Percentiles rank a stretch among this genome's conserved stretches.
These are phyloP conservation scores for Typha latifolia DNA, from an alignment of 176 grass and related monocot species.

Conservation along the genomic window DNA sequence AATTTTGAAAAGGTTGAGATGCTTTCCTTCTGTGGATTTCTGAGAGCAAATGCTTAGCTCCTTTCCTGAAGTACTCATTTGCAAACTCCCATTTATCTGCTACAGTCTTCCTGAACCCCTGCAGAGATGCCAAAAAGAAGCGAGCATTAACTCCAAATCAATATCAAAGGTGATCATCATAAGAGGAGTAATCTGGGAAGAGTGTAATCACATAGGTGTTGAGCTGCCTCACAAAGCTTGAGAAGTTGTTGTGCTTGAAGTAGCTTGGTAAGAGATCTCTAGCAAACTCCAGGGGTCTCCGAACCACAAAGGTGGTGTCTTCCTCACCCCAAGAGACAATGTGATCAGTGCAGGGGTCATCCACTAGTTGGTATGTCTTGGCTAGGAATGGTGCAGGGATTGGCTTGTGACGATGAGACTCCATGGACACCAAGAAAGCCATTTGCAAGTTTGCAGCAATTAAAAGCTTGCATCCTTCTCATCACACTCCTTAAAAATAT, in stretches of 20 bases:
- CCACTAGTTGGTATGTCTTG: conserved; percentile 96
- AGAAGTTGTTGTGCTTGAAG: conserved; percentile 99
- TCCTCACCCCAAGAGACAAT: conserved; percentile 94
- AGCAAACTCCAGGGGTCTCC: conserved; percentile 76
- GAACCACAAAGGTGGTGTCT: conserved; percentile 81
- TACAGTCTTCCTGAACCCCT: conserved; percentile 96
- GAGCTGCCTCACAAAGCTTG: conserved; percentile 96
- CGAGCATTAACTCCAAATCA: neutral
- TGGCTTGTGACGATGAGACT: conserved; percentile 39
- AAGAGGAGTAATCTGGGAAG: too few species aligned
- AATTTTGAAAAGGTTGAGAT: conserved; percentile 25
- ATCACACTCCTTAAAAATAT: too few species aligned
- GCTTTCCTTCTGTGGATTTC: conserved; percentile 82
- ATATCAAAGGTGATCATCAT: too few species aligned
- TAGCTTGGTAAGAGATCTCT: conserved; percentile 86
- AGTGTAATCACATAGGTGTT: conserved; percentile 69
- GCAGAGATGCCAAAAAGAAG: neutral
- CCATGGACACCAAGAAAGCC: conserved; percentile 65
- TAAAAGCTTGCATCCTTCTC: conserved; percentile 5
- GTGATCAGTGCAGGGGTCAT: conserved; percentile 95
- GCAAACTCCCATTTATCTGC: conserved; percentile 95
- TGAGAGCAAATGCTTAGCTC: conserved; percentile 75
- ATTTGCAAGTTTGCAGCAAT: conserved; percentile 9
- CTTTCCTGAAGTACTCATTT: conserved; percentile 93
- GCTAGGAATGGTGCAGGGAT: conserved; percentile 85